phyloP scores from a whole-genome alignment of 768 basidiomycete genomes.

The Suillus cothurnatus region DNA sequence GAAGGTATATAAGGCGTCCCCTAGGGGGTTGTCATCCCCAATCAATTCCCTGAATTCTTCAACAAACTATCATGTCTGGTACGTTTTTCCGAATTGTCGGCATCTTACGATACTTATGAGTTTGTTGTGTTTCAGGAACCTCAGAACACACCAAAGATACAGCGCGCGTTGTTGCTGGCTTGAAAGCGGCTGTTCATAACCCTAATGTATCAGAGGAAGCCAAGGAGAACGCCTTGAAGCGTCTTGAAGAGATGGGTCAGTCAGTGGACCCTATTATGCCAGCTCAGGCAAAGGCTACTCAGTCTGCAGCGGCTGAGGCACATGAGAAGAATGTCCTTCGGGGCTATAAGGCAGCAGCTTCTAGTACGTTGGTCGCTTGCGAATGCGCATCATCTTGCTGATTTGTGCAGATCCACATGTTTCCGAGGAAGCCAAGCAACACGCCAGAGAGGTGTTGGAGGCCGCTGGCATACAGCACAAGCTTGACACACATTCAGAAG shows the following conservation, averaged over 20 bases:
- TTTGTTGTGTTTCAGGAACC: neutral
- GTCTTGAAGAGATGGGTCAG: slow-evolving; percentile 44
- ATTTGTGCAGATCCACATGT: slow-evolving; percentile 41
- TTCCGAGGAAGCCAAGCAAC: slow-evolving; percentile 51
- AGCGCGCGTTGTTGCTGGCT: slow-evolving; percentile 53
- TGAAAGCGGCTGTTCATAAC: slow-evolving; percentile 61
- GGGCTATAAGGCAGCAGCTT: slow-evolving; percentile 53
- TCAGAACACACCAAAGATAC: slow-evolving; percentile 42
- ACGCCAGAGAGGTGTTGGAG: slow-evolving; percentile 54
- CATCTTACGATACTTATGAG: neutral
- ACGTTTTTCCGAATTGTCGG: slow-evolving; percentile 10
- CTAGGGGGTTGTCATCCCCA: neutral
- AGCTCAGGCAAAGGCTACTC: slow-evolving; percentile 3
- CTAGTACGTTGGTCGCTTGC: slow-evolving; percentile 33
- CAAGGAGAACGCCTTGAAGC: slow-evolving; percentile 47
- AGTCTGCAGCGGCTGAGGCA: neutral
- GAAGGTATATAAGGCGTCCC: neutral
- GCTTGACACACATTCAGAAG: slow-evolving; percentile 31
- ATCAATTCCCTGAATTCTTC: neutral
- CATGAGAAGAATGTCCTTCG: slow-evolving; percentile 33
- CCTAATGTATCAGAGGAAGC: slow-evolving; percentile 59
- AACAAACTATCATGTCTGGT: slow-evolving; percentile 10
- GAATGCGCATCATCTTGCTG: neutral
- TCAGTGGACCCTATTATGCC: slow-evolving; percentile 9
- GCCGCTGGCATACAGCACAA: slow-evolving; percentile 43